Evolutionary conservation across 2,329 filamentous ascomycete species (phyloP), one percentile per base, ranked within the genome.

Genomic region (Alternaria sp.): DNA sequence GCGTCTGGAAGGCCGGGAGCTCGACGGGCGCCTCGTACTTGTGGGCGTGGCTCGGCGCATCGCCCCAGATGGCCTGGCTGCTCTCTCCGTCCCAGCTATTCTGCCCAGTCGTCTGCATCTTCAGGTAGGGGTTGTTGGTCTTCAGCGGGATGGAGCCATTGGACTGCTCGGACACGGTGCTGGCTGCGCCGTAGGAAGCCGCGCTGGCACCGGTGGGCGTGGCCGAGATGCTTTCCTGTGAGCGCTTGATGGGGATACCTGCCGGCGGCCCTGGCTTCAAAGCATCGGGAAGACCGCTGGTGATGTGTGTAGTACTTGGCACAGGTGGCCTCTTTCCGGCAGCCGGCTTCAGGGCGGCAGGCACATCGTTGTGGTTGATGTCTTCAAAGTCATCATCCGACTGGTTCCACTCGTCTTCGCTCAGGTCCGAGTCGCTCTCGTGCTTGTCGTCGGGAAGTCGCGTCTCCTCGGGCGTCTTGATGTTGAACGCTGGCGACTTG

Each of bases 61-160:
- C 77, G 17, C 80, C 78, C 81, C 81, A 83, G 21, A 79, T 74
- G 4, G 78, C 68, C 36, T 78, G 74, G 58, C 74, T 81, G 67
- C 68, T 79, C 58, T 82, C 81, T 6, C 61, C 71, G 8, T 72
- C 79, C 61, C 76, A 78, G 15, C 68, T 74, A 40, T 68, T 77
- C 54, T 81, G 73, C 0, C 77, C 79, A 1, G 80, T 80, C 15
- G 69, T 64, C 52, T 81, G 80, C 69, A 79, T 77, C 26, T 75
- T 76, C 21, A 80, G 72, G 64, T 83, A 83, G 9, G 82, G 82
- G 59, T 83, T 83, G 64, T 83, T 81, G 4, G 81, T 82, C 61
- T 81, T 69, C 19, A 82, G 66, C 1, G 77, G 74, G 32, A 75
- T 59, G 3, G 77, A 77, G 19, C 69, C 67, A 21, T 65, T 69